Conservation (phyloP, 495 filamentous ascomycete genomes). For the Ascobolus immersus region DNA sequence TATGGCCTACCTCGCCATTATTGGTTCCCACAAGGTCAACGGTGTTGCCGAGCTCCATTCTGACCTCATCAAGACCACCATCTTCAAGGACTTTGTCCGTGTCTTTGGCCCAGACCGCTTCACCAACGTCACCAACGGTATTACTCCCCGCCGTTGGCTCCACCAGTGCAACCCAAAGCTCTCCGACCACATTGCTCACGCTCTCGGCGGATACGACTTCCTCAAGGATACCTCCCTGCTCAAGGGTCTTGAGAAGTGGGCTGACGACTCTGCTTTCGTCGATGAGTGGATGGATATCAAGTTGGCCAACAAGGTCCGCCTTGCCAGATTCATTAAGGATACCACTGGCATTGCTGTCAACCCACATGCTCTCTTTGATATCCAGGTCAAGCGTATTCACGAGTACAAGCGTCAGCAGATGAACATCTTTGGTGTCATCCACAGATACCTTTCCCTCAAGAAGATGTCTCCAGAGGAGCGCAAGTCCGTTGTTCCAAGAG, state of each 20-base stretch:
- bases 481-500: constrained; percentile 73
- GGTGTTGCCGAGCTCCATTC: constrained; percentile 94
- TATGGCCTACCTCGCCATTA: constrained; percentile 85
- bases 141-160: constrained; percentile 85
- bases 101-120: constrained; percentile 93
- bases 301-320: constrained; percentile 42
- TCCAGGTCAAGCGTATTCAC: constrained; percentile 97
- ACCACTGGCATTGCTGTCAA: constrained; percentile 58
- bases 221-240: constrained; percentile 68
- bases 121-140: constrained; percentile 93
- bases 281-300: constrained; percentile 17
- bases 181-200: constrained; percentile 74
- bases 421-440: constrained; percentile 95
- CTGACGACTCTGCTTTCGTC: constrained; percentile 32
- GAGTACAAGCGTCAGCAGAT: constrained; percentile 98
- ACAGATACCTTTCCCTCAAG: constrained; percentile 80
- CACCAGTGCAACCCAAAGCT: constrained; percentile 90
- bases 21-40: constrained; percentile 97
- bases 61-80: constrained; percentile 88
- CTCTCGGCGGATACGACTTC: constrained; percentile 57
- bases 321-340: constrained; percentile 71
- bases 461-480: constrained; percentile 54
- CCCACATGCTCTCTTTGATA: constrained; percentile 71
- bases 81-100: constrained; percentile 92
- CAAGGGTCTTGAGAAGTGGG: constrained; percentile 52